phyloP scores from a whole-genome alignment of 495 filamentous ascomycete species.

The Aspergillus homomorphus region DNA sequence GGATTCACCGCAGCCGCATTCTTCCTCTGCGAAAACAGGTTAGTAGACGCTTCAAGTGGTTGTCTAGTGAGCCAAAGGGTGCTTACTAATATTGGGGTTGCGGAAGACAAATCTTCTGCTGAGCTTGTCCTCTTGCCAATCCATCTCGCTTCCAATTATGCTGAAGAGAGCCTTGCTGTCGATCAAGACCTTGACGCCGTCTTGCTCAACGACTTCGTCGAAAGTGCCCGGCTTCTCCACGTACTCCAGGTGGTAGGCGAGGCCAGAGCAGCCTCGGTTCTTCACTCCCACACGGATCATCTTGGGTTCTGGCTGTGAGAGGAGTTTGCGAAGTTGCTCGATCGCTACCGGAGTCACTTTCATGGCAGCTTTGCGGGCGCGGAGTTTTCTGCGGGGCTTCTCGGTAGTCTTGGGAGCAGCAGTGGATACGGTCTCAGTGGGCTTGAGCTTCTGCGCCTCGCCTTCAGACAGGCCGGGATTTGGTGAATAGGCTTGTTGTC shows the following conservation, averaged over 20 bases:
- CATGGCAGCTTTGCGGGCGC: slow-evolving; percentile 87
- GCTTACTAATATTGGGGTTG: slow-evolving; percentile 98
- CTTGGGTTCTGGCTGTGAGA: slow-evolving; percentile 81
- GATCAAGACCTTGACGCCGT: slow-evolving; percentile 92
- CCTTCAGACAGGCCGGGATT: slow-evolving; percentile 51
- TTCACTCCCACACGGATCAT: slow-evolving; percentile 91
- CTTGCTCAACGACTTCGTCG: slow-evolving; percentile 92
- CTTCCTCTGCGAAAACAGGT: slow-evolving; percentile 65
- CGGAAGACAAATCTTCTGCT: slow-evolving; percentile 86
- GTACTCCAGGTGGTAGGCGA: slow-evolving; percentile 95
- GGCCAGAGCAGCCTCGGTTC: slow-evolving; percentile 91
- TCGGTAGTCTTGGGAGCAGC: slow-evolving; percentile 33
- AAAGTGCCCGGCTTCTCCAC: slow-evolving; percentile 84
- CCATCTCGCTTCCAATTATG: slow-evolving; percentile 99
- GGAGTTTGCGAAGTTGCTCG: slow-evolving; percentile 66
- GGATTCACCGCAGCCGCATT: slow-evolving; percentile 96
- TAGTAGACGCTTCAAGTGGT: slow-evolving; percentile 25
- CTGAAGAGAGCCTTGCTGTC: slow-evolving; percentile 96
- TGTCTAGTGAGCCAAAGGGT: slow-evolving; percentile 3
- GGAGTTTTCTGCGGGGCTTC: slow-evolving; percentile 62
- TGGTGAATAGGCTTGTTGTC: slow-evolving; percentile 19
- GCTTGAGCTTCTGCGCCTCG: slow-evolving; percentile 61
- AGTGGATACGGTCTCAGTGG: slow-evolving; percentile 33
- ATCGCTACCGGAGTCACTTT: slow-evolving; percentile 76
- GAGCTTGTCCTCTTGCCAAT: slow-evolving; percentile 95